Base-by-base conservation (phyloP, 164 flowering plant species). In the Macadamia tetraphylla region DNA sequence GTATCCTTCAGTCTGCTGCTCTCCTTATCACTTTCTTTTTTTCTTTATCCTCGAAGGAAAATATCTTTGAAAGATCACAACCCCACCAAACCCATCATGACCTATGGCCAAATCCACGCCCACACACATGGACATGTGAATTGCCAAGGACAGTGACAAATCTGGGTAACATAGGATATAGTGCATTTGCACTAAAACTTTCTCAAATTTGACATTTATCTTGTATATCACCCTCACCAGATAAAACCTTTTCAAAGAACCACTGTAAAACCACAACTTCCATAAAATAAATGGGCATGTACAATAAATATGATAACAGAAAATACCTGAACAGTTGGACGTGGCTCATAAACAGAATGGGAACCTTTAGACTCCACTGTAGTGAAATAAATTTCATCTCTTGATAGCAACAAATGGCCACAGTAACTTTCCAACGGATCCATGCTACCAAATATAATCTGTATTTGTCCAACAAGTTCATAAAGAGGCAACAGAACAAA, bases 371-470 rank as follows among this genome's bases (percentile, higher is more conserved):
- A 73, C 76, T 85, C 89, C 64, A 80, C 69, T 62, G 80, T 78
- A 48, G 82, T 83, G 82, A 94, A 94, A 80, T 94, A 91, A 67
- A 88, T 71, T 58, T 90, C 97, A 85, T 94, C 96, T 70, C 81
- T 86, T 64, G 98, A 88, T 58, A 94, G 81, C 80, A 94, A 81
- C 23, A 91, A 62, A 85, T 91, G 97, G 13, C 96, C 88, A 77
- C 89, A 88, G 72, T 94, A 94, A 84, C 96, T 83, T 75, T 94
- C 98, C 68, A 90, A 75, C 62, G 98, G 88, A 64, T 87, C 94
- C 70, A 71, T 68, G 73, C 87, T 76, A 72, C 96, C 97, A 80
- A 85, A 94, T 70, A 90, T 86, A 76, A 91, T 91, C 98, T 94
- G 89, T 75, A 75, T 58, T 72, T 65, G 64, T 69, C 63, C n/a